phyloP scores from a whole-genome alignment of 1,284 basidiomycete species.

The Leccinum cinnamomeum region DNA sequence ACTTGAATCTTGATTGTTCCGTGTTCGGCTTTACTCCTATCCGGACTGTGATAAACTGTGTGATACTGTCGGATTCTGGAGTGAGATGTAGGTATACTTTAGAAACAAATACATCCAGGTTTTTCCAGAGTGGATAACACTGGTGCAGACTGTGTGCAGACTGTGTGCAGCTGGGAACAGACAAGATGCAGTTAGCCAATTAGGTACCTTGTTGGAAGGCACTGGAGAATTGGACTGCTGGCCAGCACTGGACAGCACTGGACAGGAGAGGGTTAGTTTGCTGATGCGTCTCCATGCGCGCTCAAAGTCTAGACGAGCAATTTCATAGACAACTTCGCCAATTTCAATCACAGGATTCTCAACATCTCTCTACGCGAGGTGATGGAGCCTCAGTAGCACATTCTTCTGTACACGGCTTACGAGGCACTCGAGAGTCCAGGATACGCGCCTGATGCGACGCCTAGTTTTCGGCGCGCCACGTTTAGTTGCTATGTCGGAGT shows the following conservation, averaged over 20 bases:
- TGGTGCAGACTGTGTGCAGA: neutral
- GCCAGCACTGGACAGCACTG: neutral
- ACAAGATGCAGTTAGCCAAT: neutral
- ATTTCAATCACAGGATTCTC: constrained; percentile 72
- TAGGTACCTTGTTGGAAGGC: neutral
- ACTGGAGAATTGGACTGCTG: neutral
- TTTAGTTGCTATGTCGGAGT: constrained; percentile 68
- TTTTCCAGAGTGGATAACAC: neutral
- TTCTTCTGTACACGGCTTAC: constrained; percentile 63
- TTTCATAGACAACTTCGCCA: constrained; percentile 38
- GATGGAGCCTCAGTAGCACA: constrained; percentile 73
- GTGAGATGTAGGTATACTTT: neutral
- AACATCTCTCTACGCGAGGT: constrained; percentile 56
- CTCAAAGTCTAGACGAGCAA: constrained; percentile 46
- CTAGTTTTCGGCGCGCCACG: constrained; percentile 15
- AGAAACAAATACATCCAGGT: neutral
- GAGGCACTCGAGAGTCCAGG: constrained; percentile 70
- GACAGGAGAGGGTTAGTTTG: neutral
- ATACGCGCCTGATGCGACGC: constrained; percentile 42
- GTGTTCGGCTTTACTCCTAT: neutral
- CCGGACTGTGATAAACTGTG: neutral
- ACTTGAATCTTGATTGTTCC: neutral
- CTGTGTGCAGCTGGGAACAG: neutral
- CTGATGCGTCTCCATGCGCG: constrained; percentile 28
- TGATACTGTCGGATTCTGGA: neutral